Percentiles rank a stretch among this genome's conserved stretches.
These are phyloP conservation scores for Suhomyces bolitotheri DNA, from an alignment of 1,139 yeast species.

Conservation along the genomic window DNA sequence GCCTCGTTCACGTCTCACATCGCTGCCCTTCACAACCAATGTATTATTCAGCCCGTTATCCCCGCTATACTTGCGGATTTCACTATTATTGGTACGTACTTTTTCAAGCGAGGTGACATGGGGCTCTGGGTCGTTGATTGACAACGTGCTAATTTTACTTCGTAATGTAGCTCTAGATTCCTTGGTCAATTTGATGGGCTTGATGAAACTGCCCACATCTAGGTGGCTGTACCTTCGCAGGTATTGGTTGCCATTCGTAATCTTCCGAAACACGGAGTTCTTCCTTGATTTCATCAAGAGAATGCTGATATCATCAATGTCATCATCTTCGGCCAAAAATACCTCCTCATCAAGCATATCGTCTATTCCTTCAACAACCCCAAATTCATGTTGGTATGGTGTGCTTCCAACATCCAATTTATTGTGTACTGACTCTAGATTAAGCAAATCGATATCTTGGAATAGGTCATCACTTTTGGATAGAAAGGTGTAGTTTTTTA, in stretches of 20 bases:
- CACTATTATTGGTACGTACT: conserved; percentile 18
- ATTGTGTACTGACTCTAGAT: conserved; percentile 14
- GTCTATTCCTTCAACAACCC: conserved; percentile 22
- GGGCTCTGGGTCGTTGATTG: conserved; percentile 23
- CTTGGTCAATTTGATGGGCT: conserved; percentile 8
- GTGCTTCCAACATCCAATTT: conserved; percentile 6
- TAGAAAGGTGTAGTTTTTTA: conserved; percentile 41
- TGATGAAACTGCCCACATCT: conserved; percentile 10
- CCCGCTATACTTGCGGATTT: conserved; percentile 9
- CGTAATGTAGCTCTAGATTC: conserved; percentile 23
- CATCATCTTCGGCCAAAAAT: conserved; percentile 11
- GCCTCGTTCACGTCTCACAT: background rate
- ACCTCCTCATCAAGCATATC: conserved; percentile 15
- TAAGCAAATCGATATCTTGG: conserved; percentile 31
- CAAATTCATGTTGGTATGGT: conserved; percentile 16
- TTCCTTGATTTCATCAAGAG: conserved; percentile 26
- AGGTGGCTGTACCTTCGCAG: conserved; percentile 18
- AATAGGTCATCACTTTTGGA: conserved; percentile 30
- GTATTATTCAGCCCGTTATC: conserved; percentile 10
- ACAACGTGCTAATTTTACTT: conserved; percentile 34
- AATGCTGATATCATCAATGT: conserved; percentile 24
- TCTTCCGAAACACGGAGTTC: conserved; percentile 18
- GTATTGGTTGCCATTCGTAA: conserved; percentile 8
- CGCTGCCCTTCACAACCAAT: conserved; percentile 8
- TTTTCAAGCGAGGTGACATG: conserved; percentile 12